Base-by-base conservation (phyloP, 495 filamentous ascomycete genomes). In the Poronia punctata region DNA sequence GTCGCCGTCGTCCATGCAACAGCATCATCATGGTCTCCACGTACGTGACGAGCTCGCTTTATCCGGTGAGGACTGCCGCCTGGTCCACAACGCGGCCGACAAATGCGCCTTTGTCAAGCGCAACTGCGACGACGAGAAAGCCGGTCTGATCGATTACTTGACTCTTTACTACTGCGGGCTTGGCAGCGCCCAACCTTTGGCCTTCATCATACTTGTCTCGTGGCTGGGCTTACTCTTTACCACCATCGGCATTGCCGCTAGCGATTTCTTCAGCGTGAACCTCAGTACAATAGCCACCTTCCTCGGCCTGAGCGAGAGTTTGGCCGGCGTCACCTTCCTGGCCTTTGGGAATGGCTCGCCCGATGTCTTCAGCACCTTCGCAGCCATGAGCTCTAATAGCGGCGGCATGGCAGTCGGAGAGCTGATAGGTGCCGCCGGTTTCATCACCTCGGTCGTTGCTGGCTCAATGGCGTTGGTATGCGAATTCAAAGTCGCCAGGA, bases 271-370 rank as follows among this genome's bases (percentile, higher is more conserved):
- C 61, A 96, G 90, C 63, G 79, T 96, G 58, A 94, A 99, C 57
- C 74, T 99, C 22, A 90, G 86, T 60, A 95, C 93, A 12, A 84
- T 97, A 44, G 78, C 93, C 14, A 82, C 68, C 45, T 77, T 93
- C 28, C 69, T 97, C 5, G 89, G 90, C 10, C 76, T 99, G 73
- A 95, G 88, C 56, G 90, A 99, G 65, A 95, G 85, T 56, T 76
- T 97, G 67, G 87, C 93, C 0, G 93, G 93, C 17, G 93, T 98
- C 12, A 99, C 93, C 1, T 94, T 99, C 52, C 70, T 97, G 35
- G 93, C 93, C 3, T 92, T 99, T 61, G 93, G 93, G 38, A 99
- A 99, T 65, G 93, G 93, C n/a, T 96, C 89, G 48, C 93, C 93
- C 0, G 93, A 99, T 62, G 89, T 99, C 12, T 99, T 99, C 61